phyloP scores from a whole-genome alignment of 331 rosid species.

The Spiraea crenata region DNA sequence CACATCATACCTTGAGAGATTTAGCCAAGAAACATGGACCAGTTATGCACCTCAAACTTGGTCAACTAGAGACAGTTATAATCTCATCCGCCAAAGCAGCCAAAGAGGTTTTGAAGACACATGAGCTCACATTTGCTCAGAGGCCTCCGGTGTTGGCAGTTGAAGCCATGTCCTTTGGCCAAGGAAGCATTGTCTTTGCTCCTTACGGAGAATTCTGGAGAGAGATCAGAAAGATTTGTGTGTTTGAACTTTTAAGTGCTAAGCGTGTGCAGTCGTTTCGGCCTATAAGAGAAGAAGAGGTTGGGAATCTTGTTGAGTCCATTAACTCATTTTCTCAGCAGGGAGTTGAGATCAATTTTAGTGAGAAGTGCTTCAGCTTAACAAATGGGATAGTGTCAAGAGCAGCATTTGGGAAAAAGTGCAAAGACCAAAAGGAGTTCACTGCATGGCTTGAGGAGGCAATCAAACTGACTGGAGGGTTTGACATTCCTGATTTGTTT shows the following conservation, averaged over 20 bases:
- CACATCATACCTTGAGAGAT: conserved; percentile 12
- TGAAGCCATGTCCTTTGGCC: background rate
- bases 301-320: conserved; percentile 8
- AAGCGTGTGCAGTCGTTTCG: conserved; percentile 39
- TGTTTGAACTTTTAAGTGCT: conserved; percentile 17
- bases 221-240: conserved; percentile 46
- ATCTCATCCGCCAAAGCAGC: conserved; percentile 30
- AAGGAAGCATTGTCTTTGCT: conserved; percentile 23
- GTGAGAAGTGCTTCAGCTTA: background rate
- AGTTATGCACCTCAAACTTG: conserved; percentile 36
- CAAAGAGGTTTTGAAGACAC: conserved; percentile 33
- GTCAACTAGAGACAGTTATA: conserved; percentile 23
- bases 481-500: conserved; percentile 20
- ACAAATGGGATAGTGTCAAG: background rate
- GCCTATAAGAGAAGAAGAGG: conserved; percentile 39
- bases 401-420: conserved; percentile 18
- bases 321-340: background rate
- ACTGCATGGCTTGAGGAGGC: background rate
- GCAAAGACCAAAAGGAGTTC: conserved; percentile 17
- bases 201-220: conserved; percentile 47
- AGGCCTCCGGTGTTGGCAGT: conserved; percentile 21
- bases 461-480: background rate
- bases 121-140: conserved; percentile 30
- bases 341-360: conserved; percentile 6
- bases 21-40: conserved; percentile 22